Evolutionary conservation across 2,329 filamentous ascomycete genomes (phyloP), one percentile per base, ranked within the genome.

Genomic region (Basipetospora chlamydospora): DNA sequence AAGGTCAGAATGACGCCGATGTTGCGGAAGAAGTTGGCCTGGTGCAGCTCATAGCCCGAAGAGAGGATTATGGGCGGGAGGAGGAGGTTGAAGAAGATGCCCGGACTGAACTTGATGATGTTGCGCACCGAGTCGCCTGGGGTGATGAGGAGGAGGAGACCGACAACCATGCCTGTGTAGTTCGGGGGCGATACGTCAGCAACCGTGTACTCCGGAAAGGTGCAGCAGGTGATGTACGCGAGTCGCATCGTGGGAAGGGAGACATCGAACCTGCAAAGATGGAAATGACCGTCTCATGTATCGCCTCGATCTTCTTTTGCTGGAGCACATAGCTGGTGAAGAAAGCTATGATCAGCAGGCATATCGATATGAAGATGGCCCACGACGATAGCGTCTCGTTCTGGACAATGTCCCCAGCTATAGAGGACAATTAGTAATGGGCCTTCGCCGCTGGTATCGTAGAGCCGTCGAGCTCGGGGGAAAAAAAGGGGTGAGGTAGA

Each of bases 71-170:
- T 98, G 39, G 90, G 90, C 26, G 90, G 90, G n/a, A 98, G 80
- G 10, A 98, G 74, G 31, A 98, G 73, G 58, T 98, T 98, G 69
- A 98, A 98, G 68, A 98, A 98, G 66, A 96, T 94, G 54, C 96
- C 87, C 56, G 95, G 95, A 63, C 96, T 82, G 66, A 98, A 98
- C 58, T 80, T 93, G 52, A 98, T 86, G 44, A 84, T 77, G 53
- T 83, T 82, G 56, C 87, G 80, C 49, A 98, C 86, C 43, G 80
- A 84, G 43, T 84, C 79, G 45, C 80, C 79, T 36, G 80, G 78
- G 29, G 77, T 83, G 43, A 95, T 64, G 51, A 90, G 75, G 40
- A 98, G 76, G 41, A 93, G 72, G 48, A 98, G 66, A 5, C 90
- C 90, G 42, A 98, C 85, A 40, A 86, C 80, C 90, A 96, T 96